Evolutionary conservation across 2,329 filamentous ascomycete genomes (phyloP), one percentile per base, ranked within the genome.

Genomic region (Cadophora sp.): DNA sequence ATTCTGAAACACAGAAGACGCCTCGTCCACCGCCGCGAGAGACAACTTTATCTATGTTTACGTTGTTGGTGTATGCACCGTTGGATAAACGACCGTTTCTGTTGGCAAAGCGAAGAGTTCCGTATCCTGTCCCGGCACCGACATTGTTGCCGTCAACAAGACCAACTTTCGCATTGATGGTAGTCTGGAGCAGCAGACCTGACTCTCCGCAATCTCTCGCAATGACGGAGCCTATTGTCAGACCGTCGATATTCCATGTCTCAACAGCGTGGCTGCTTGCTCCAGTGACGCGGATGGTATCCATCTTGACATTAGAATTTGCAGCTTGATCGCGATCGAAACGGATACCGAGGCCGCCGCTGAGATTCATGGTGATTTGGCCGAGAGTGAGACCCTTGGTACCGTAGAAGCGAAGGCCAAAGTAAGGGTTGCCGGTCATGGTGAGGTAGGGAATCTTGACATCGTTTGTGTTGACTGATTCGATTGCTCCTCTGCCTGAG

Each of bases 191-290:
- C 8, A 65, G 55, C n/a, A 65, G 22, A 22, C 64, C 64, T 1
- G 34, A 65, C 40, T 65, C 64, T 22, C 64, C 64, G 14, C 24
- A 29, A 14, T 65, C 34, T 3, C 26, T 50, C 5, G 64, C 64
- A 50, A 51, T 60, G 40, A 65, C 55, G 11, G 64, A 60, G 27
- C 26, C 24, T 55, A 65, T 65, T 1, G 37, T 60, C 16, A 65
- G 40, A n/a, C 64, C 64, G 24, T 65, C 55, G 24, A 65, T 65
- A 8, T 65, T 65, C 64, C 64, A 65, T 2, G 61, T 65, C 40
- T 65, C 64, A 19, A 65, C 55, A 27, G 64, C 64, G n/a, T 65
- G 64, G n/a, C 64, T 65, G 16, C 55, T 22, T 1, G 64, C 64
- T 37, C 64, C 64, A 6, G 64, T 65, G n/a, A 65, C 64, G 4